Evolutionary conservation across 176 grass and related monocot genomes (phyloP).

Genomic region (Lolium multiflorum): DNA sequence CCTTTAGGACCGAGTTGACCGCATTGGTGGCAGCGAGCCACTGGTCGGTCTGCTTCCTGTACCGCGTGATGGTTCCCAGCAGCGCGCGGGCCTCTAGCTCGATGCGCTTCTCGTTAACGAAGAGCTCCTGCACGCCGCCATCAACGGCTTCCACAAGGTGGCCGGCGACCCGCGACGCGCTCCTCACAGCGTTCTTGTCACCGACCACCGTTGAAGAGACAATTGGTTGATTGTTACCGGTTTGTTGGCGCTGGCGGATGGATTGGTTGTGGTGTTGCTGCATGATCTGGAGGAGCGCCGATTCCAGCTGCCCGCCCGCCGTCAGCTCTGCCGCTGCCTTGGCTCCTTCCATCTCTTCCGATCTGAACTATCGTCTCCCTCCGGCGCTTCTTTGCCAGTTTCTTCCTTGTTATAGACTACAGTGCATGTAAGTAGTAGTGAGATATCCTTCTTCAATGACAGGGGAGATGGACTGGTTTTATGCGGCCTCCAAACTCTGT

Average conservation of each 20-base stretch:
- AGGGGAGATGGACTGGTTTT: conserved; percentile 12
- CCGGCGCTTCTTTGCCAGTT: background rate
- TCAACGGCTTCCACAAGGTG: conserved; percentile 19
- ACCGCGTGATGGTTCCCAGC: conserved; percentile 52
- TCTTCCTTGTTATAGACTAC: background rate
- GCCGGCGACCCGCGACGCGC: conserved; percentile 14
- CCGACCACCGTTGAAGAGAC: background rate
- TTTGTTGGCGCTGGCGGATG: conserved; percentile 63
- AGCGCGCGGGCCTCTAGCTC: conserved; percentile 72
- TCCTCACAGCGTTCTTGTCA: background rate
- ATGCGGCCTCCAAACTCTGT: conserved; percentile 43
- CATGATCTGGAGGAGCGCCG: conserved; percentile 69
- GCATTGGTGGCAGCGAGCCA: conserved; percentile 78
- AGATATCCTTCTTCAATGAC: conserved; percentile 9
- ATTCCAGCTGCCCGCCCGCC: conserved; percentile 55
- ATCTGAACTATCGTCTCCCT: background rate
- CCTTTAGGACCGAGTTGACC: conserved; percentile 58
- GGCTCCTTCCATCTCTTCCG: conserved; percentile 49
- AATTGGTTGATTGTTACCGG: conserved; percentile 42
- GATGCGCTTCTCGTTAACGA: conserved; percentile 74
- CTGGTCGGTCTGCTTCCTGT: conserved; percentile 84
- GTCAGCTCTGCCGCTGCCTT: conserved; percentile 35
- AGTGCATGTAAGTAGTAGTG: no score
- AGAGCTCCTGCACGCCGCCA: conserved; percentile 58
- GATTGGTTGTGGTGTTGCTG: conserved; percentile 61